phyloP scores from a whole-genome alignment of 352 stramenopile species.

The Phytophthora citrophthora region DNA sequence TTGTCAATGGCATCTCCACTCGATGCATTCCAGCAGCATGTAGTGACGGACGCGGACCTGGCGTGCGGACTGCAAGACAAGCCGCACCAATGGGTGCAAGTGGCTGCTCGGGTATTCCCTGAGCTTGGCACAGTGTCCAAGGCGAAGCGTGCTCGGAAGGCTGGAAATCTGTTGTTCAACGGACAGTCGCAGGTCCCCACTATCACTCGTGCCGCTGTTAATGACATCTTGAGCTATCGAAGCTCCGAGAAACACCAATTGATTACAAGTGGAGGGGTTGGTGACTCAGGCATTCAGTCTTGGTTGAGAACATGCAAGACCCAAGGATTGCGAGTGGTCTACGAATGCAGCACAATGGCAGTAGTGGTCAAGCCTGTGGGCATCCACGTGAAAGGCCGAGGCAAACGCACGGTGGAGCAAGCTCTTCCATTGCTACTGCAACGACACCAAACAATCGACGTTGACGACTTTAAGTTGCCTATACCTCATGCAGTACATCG shows the following conservation, averaged over 20 bases:
- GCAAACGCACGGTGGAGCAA: constrained; percentile 52
- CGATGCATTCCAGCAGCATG: constrained; percentile 19
- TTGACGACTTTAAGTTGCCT: constrained; percentile 26
- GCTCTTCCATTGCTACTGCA: constrained; percentile 49
- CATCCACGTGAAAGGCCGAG: constrained; percentile 68
- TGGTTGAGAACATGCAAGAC: constrained; percentile 52
- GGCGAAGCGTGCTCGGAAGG: constrained; percentile 64
- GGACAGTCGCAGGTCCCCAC: constrained; percentile 41
- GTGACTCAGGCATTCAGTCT: background rate
- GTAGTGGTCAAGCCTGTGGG: constrained; percentile 67
- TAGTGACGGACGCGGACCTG: constrained; percentile 25
- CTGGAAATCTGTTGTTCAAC: constrained; percentile 47
- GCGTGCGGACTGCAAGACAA: background rate
- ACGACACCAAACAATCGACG: background rate
- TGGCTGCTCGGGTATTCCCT: constrained; percentile 57
- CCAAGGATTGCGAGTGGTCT: constrained; percentile 65
- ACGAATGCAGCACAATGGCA: constrained; percentile 49
- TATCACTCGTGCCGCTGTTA: constrained; percentile 28
- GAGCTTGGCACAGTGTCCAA: constrained; percentile 65
- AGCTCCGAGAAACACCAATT: constrained; percentile 12
- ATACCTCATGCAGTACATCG: constrained; percentile 60
- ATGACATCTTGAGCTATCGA: constrained; percentile 47
- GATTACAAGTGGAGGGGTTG: background rate
- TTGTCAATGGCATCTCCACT: background rate
- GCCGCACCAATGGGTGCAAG: constrained; percentile 49